A percentile compares a stretch with the other conserved stretches of the same genome.
phyloP scores from a whole-genome alignment of 2,329 filamentous ascomycete species.

The Fusarium napiforme region DNA sequence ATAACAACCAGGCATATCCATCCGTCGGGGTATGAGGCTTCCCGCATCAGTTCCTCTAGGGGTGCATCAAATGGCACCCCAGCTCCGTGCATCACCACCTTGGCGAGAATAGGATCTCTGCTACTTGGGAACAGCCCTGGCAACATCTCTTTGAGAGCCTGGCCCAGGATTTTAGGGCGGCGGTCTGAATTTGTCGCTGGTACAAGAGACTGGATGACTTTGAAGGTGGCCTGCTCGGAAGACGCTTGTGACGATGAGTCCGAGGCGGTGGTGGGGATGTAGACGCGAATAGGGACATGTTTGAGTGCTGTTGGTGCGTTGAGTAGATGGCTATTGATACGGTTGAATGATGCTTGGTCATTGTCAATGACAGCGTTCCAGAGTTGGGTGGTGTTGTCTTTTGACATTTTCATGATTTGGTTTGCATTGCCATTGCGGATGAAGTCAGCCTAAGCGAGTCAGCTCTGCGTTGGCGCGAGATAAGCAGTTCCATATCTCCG shows the following conservation, averaged over 20 bases:
- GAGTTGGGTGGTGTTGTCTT: constrained; percentile 82
- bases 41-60: constrained; percentile 83
- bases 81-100: constrained; percentile 86
- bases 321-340: constrained; percentile 80
- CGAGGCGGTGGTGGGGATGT: constrained; percentile 71
- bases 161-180: constrained; percentile 71
- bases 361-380: constrained; percentile 86
- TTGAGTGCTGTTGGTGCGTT: constrained; percentile 79
- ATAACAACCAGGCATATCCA: constrained; percentile 87
- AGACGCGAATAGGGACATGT: constrained; percentile 88
- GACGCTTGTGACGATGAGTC: constrained; percentile 47
- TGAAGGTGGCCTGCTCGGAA: constrained; percentile 64
- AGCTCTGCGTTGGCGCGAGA: not conserved
- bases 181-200: constrained; percentile 56
- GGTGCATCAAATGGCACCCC: constrained; percentile 82
- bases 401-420: constrained; percentile 88
- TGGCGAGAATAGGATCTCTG: constrained; percentile 83
- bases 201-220: constrained; percentile 80
- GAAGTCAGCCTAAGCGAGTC: constrained; percentile 74
- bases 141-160: constrained; percentile 78
- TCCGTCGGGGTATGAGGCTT: constrained; percentile 89
- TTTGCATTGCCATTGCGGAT: constrained; percentile 88
- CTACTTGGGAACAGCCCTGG: constrained; percentile 89
- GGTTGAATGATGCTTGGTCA: constrained; percentile 76
- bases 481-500: not conserved